These are phyloP conservation scores for Cystobasidiaceae sp. DNA, from an alignment of 1,284 basidiomycete species.

Conservation along the genomic window DNA sequence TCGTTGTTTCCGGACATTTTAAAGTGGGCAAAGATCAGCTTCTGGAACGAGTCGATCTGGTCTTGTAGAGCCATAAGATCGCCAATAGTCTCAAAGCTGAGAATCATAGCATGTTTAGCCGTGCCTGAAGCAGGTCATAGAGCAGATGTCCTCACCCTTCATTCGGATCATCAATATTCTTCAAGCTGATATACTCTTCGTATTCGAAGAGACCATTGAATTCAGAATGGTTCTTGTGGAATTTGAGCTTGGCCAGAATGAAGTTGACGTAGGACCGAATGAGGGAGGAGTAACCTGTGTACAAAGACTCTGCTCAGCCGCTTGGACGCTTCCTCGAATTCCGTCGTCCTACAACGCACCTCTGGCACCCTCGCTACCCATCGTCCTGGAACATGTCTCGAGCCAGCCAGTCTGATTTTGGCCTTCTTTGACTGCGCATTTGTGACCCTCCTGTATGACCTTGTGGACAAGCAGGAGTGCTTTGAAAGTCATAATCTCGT, in stretches of 20 bases:
- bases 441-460: slow-evolving; percentile 90
- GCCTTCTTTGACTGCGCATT: slow-evolving; percentile 84
- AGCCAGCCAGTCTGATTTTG: slow-evolving; percentile 95
- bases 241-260: slow-evolving; percentile 86
- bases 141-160: slow-evolving; percentile 65
- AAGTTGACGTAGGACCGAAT: slow-evolving; percentile 93
- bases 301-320: background rate
- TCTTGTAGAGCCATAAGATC: slow-evolving; percentile 95
- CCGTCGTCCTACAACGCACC: slow-evolving; percentile 56
- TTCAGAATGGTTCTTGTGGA: slow-evolving; percentile 85
- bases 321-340: too few species aligned
- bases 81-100: slow-evolving; percentile 87
- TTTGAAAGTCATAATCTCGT: slow-evolving; percentile 96
- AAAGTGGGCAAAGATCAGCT: slow-evolving; percentile 90
- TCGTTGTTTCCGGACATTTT: slow-evolving; percentile 85
- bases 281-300: slow-evolving; percentile 74
- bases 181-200: slow-evolving; percentile 90
- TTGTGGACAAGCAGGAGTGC: slow-evolving; percentile 93
- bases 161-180: slow-evolving; percentile 94
- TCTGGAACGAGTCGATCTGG: slow-evolving; percentile 94
- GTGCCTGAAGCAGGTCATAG: slow-evolving; percentile 1
- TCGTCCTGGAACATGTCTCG: slow-evolving; percentile 85
- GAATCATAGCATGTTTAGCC: background rate
- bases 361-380: slow-evolving; percentile 69
- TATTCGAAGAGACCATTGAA: slow-evolving; percentile 97